phyloP scores from a whole-genome alignment of 2,329 filamentous ascomycete species.

The Arthrinium phaeospermum region DNA sequence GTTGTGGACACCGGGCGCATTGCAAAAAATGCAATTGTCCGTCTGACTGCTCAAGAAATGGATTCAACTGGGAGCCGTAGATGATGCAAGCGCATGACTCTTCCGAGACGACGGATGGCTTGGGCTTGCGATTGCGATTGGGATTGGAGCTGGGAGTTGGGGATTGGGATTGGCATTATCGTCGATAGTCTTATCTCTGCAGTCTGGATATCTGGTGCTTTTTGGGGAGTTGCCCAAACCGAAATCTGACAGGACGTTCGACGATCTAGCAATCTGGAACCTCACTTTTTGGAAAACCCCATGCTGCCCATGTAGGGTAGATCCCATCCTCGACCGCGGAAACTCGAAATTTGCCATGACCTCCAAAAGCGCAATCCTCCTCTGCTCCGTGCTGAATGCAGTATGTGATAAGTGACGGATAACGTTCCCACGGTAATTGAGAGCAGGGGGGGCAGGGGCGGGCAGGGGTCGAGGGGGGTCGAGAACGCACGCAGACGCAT shows the following conservation, averaged over 20 bases:
- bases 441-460: background rate
- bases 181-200: background rate
- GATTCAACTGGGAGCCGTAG: background rate
- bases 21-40: slow-evolving; percentile 5
- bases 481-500: background rate
- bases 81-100: background rate
- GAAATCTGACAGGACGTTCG: background rate
- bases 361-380: background rate
- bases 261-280: slow-evolving; percentile 13
- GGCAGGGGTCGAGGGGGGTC: background rate
- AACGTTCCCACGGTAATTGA: background rate
- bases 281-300: slow-evolving; percentile 5
- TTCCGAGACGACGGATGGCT: background rate
- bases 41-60: background rate
- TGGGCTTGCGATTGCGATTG: background rate
- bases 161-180: background rate
- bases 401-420: background rate
- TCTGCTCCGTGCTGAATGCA: background rate
- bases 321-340: slow-evolving; percentile 1
- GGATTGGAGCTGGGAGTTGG: too few species aligned
- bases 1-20: slow-evolving; percentile 11
- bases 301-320: background rate
- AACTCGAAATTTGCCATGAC: background rate
- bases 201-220: background rate
- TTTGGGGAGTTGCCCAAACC: background rate